Percentiles rank a stretch among this genome's conserved stretches.
Evolutionary conservation across 306 rosid species (phyloP).

Genomic region (Ziziphus jujuba): DNA sequence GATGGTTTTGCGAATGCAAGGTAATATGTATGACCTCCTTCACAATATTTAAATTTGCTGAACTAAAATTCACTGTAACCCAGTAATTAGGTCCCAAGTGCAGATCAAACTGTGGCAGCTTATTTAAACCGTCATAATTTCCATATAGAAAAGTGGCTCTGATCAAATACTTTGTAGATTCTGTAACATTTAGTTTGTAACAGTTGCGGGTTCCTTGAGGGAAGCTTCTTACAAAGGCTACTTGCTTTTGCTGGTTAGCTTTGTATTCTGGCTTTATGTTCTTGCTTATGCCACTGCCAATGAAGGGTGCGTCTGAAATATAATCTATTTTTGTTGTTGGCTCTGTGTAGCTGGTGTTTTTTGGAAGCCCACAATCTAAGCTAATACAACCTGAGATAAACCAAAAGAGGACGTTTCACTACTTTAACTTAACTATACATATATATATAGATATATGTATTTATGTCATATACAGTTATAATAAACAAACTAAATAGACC

Average conservation of each 20-base stretch:
- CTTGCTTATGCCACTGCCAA: slow-evolving; percentile 19
- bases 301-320: slow-evolving; percentile 21
- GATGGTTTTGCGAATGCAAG: not conserved
- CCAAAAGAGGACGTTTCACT: not conserved
- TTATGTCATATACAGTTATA: too few relatives aligned
- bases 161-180: slow-evolving; percentile 34
- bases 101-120: slow-evolving; percentile 34
- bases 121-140: slow-evolving; percentile 31
- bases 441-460: too few relatives aligned
- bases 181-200: slow-evolving; percentile 27
- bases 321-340: slow-evolving; percentile 17
- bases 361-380: slow-evolving; percentile 36
- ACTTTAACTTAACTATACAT: not conserved
- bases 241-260: not conserved
- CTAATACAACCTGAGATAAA: slow-evolving; percentile 29
- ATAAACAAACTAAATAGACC: too few relatives aligned
- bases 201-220: slow-evolving; percentile 45
- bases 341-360: slow-evolving; percentile 13
- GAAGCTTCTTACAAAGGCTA: slow-evolving; percentile 36
- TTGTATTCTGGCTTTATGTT: not conserved
- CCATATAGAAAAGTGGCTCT: slow-evolving; percentile 43
- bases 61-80: slow-evolving; percentile 21
- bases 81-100: slow-evolving; percentile 38
- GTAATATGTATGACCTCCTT: slow-evolving; percentile 39
- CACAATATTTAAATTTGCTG: not conserved